Conservation (phyloP, 1,284 basidiomycete species). For the Naganishia sp. region DNA sequence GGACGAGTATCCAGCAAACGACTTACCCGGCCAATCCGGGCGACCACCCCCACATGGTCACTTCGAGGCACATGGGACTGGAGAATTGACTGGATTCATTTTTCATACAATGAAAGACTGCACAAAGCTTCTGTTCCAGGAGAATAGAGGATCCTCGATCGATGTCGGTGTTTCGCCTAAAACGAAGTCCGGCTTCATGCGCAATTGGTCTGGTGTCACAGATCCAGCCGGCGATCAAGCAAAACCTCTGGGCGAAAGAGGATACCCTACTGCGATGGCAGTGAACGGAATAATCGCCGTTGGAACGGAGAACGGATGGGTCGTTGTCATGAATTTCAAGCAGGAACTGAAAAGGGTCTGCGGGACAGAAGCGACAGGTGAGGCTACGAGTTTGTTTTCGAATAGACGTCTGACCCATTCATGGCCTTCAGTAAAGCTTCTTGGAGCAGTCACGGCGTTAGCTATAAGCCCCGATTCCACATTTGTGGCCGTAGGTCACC, state of each 20-base stretch:
- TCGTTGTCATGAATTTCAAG: constrained; percentile 85
- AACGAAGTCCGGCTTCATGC: constrained; percentile 15
- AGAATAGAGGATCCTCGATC: background rate
- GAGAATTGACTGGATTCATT: constrained; percentile 17
- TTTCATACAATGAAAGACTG: constrained; percentile 28
- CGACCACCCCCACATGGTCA: too few species aligned
- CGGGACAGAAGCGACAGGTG: constrained; percentile 68
- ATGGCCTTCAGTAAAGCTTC: constrained; percentile 57
- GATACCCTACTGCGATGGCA: constrained; percentile 75
- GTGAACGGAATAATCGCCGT: constrained; percentile 88
- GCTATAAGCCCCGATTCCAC: constrained; percentile 92
- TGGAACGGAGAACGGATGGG: constrained; percentile 76
- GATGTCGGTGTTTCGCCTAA: background rate
- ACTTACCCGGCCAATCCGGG: too few species aligned
- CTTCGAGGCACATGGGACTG: background rate
- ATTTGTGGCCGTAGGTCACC: constrained; percentile 85
- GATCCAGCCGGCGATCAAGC: background rate
- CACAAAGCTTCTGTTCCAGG: constrained; percentile 8
- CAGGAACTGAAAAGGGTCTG: constrained; percentile 79
- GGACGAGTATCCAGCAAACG: too few species aligned
- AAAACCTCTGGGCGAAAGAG: constrained; percentile 46
- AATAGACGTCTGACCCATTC: background rate
- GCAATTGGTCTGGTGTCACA: constrained; percentile 1
- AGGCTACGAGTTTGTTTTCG: constrained; percentile 36
- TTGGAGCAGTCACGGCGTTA: constrained; percentile 84